Percentiles rank a stretch among this genome's conserved stretches.
phyloP scores from a whole-genome alignment of 2,329 filamentous ascomycete species.

The Colletotrichum sidae region DNA sequence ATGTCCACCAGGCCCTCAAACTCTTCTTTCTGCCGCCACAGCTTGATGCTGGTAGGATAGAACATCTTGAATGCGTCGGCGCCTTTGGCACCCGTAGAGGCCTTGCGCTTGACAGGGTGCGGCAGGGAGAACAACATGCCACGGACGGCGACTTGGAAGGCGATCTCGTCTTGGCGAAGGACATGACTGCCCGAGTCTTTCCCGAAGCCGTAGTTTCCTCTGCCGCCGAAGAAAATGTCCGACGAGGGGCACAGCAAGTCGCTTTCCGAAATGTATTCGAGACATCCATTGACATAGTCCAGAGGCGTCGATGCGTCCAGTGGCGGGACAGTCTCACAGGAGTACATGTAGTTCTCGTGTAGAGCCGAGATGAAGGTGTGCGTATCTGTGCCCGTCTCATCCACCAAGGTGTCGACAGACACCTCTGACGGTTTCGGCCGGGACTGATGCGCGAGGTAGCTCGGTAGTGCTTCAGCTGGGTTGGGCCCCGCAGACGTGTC shows the following conservation, averaged over 20 bases:
- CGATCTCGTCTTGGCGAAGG: slow-evolving; percentile 91
- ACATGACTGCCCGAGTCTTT: slow-evolving; percentile 75
- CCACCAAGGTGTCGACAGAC: slow-evolving; percentile 80
- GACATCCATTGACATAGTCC: slow-evolving; percentile 85
- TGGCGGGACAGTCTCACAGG: slow-evolving; percentile 72
- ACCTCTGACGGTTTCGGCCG: slow-evolving; percentile 75
- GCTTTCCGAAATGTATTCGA: slow-evolving; percentile 87
- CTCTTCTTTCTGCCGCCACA: slow-evolving; percentile 89
- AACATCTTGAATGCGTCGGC: slow-evolving; percentile 88
- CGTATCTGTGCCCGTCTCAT: slow-evolving; percentile 93
- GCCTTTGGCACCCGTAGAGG: slow-evolving; percentile 55
- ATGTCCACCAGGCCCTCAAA: slow-evolving; percentile 78
- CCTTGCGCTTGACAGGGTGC: slow-evolving; percentile 82
- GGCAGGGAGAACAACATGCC: slow-evolving; percentile 89
- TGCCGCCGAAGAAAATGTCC: slow-evolving; percentile 74
- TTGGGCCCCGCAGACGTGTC: slow-evolving; percentile 58
- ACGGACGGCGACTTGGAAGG: slow-evolving; percentile 89
- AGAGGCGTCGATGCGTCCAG: slow-evolving; percentile 71
- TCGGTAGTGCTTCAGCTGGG: slow-evolving; percentile 66
- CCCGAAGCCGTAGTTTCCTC: slow-evolving; percentile 63
- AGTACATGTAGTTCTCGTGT: slow-evolving; percentile 93
- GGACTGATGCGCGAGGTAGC: slow-evolving; percentile 66
- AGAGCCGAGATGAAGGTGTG: slow-evolving; percentile 90
- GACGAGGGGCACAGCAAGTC: slow-evolving; percentile 85
- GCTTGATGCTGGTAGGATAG: slow-evolving; percentile 84